These are phyloP conservation scores for Aspergillus hancockii DNA, from an alignment of 495 filamentous ascomycete species.

Conservation along the genomic window DNA sequence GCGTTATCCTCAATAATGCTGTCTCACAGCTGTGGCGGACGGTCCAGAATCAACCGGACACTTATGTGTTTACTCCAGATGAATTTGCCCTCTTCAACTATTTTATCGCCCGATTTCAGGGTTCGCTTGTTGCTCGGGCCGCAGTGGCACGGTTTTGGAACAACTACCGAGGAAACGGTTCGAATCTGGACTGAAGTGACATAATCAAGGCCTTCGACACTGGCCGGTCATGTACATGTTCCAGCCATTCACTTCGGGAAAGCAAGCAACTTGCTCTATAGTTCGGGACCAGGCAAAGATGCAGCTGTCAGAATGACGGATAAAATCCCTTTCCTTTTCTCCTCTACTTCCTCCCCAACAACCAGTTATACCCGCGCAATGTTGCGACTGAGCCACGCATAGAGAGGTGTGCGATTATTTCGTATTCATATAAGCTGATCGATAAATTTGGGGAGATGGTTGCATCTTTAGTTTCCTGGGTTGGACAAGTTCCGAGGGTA, in stretches of 20 bases:
- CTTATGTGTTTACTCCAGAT: constrained; percentile 65
- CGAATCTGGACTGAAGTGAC: constrained; percentile 21
- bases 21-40: constrained; percentile 62
- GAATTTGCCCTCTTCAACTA: constrained; percentile 82
- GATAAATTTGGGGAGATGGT: not conserved
- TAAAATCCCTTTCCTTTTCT: not conserved
- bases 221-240: not conserved
- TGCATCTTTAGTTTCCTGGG: not conserved
- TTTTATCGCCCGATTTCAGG: constrained; percentile 60
- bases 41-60: constrained; percentile 57
- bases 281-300: not conserved
- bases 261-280: not conserved
- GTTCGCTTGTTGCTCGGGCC: constrained; percentile 37
- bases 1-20: constrained; percentile 55
- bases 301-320: not conserved
- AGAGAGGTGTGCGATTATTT: not conserved
- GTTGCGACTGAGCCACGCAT: not conserved
- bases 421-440: not conserved
- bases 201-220: not conserved
- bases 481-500: not conserved
- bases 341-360: no score
- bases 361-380: not conserved
- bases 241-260: not conserved
- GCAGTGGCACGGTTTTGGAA: constrained; percentile 54
- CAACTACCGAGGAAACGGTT: constrained; percentile 35